Evolutionary conservation across 345 rosid genomes (phyloP), one percentile per base, ranked within the genome.

Genomic region (Eucalyptus tenuipes): DNA sequence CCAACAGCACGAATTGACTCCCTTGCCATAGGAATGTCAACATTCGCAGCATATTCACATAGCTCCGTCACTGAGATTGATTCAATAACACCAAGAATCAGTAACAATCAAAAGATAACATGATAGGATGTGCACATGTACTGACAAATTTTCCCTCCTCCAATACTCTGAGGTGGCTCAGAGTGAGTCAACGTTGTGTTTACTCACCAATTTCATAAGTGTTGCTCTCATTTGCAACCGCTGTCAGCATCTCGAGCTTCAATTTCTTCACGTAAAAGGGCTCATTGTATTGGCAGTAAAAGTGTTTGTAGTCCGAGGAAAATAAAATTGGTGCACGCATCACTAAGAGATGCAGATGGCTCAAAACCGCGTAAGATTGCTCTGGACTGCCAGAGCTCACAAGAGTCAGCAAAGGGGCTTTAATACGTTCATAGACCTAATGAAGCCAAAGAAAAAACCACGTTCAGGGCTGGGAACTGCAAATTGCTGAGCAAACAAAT

Each of bases 161-260:
- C 84, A 75, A 75, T 75, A 40, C 47, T 20, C 82, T 3, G 11
- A 75, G 84, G 84, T 75, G 84, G 29, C 47, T 75, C 84, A 75
- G 24, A 75, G 25, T 75, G 84, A 75, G 84, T 40, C 29, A 20
- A 75, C 15, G 9, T 75, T 20, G 47, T 40, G 88, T 61, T 90
- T 85, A n/a, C 96, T 89, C 91, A 98, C 99, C 99, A 89, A 98
- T 98, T 94, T 98, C 99, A 87, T 98, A 98, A 61, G 99, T 98
- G 90, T 96, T 97, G 92, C 95, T 96, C 93, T 96, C 99, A 93
- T 96, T 97, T 92, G 99, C 99, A 84, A 98, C 98, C 27, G 98
- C 99, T 89, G 99, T 98, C 94, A 97, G 95, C 99, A 98, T 98
- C 91, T 98, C 99, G 89, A 98, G 99, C 96, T 98, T 98, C 96